phyloP scores from a whole-genome alignment of 1,139 yeast species.

The Yamadazyma triangularis region DNA sequence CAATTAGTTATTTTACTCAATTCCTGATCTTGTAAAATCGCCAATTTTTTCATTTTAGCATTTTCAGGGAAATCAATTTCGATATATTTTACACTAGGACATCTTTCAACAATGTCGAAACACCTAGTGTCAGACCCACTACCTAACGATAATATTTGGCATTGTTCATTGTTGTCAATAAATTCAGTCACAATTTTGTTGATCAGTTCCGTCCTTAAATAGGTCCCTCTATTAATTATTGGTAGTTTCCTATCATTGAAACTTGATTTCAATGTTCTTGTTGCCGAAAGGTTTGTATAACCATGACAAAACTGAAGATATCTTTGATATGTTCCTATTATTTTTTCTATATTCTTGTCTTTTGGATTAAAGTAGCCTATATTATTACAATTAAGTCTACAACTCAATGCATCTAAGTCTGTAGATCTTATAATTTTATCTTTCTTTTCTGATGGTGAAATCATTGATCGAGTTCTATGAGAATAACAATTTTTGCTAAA shows the following conservation, averaged over 20 bases:
- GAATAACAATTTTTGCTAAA: too few relatives aligned
- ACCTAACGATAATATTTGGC: constrained; percentile 79
- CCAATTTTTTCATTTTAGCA: constrained; percentile 53
- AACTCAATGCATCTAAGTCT: constrained; percentile 80
- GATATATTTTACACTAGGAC: constrained; percentile 39
- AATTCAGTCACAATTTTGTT: constrained; percentile 52
- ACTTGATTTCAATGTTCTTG: constrained; percentile 36
- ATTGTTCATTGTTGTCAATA: constrained; percentile 24
- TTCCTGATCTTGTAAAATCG: constrained; percentile 33
- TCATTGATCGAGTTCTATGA: too few relatives aligned
- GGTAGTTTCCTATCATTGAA: constrained; percentile 59
- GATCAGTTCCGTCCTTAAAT: constrained; percentile 63
- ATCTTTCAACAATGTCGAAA: constrained; percentile 34
- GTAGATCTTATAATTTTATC: constrained; percentile 64
- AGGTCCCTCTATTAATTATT: constrained; percentile 78
- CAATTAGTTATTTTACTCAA: constrained; percentile 16
- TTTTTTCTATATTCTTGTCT: constrained; percentile 46
- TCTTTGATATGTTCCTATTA: constrained; percentile 39
- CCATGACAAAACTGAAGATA: constrained; percentile 37
- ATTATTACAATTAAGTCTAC: constrained; percentile 57
- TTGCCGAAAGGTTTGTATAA: constrained; percentile 35
- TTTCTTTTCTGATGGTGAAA: constrained; percentile 31
- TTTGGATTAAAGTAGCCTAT: constrained; percentile 46
- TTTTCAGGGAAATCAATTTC: constrained; percentile 78
- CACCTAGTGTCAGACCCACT: constrained; percentile 95